Evolutionary conservation across 441 rosid species (phyloP).

Genomic region (Viola pubescens): DNA sequence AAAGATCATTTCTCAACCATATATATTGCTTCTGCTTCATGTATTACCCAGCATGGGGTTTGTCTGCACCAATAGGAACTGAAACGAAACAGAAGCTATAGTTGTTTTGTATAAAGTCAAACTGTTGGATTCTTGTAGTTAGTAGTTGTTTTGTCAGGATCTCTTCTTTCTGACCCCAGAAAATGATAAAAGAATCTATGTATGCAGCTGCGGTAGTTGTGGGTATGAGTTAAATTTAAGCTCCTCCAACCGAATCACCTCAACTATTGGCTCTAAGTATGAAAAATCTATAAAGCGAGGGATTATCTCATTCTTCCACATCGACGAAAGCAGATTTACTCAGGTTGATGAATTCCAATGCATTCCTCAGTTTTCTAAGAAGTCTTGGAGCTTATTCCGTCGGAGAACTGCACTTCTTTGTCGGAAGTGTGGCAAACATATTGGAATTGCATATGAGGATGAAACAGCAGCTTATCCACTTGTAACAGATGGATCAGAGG

Average conservation of each 20-base stretch:
- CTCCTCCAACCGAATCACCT: constrained; percentile 74
- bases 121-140: constrained; percentile 4
- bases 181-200: constrained; percentile 11
- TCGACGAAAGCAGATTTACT: constrained; percentile 81
- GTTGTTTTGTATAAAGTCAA: neutral
- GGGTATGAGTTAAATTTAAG: constrained; percentile 83
- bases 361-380: constrained; percentile 56
- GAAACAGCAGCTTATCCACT: constrained; percentile 40
- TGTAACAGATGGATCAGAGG: constrained; percentile 39
- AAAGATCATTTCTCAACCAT: neutral
- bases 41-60: neutral
- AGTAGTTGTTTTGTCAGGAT: constrained; percentile 1
- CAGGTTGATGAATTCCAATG: constrained; percentile 78
- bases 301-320: constrained; percentile 65
- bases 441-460: constrained; percentile 57
- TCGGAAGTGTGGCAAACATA: constrained; percentile 72
- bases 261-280: constrained; percentile 77
- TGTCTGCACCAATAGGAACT: neutral
- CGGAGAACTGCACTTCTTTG: constrained; percentile 80
- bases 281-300: constrained; percentile 92
- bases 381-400: constrained; percentile 55
- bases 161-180: constrained; percentile 8
- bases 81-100: neutral
- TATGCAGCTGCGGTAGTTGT: constrained; percentile 82
- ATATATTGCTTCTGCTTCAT: neutral